Conservation (phyloP, 768 basidiomycete genomes). For the Wakefieldia striispora region DNA sequence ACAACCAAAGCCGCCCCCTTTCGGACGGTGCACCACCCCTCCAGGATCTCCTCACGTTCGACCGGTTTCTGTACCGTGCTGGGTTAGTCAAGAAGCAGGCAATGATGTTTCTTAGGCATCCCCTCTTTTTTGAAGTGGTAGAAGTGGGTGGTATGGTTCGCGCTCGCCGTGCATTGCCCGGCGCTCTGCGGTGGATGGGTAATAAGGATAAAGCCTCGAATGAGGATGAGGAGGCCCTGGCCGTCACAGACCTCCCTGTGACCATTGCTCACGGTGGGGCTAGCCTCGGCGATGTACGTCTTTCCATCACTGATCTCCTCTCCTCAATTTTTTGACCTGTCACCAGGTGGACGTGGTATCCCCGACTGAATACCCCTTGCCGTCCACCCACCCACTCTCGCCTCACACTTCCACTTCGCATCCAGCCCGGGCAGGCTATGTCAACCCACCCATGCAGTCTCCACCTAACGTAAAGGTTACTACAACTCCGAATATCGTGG, state of each 20-base stretch:
- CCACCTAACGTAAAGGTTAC: no score
- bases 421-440: slow-evolving; percentile 10
- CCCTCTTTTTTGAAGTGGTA: slow-evolving; percentile 45
- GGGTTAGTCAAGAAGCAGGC: slow-evolving; percentile 37
- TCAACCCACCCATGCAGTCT: background rate
- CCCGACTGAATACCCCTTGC: slow-evolving; percentile 30
- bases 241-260: slow-evolving; percentile 2
- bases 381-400: slow-evolving; percentile 13
- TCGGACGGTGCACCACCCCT: slow-evolving; percentile 36
- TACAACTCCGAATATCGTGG: slow-evolving; percentile 6
- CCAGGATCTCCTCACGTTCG: slow-evolving; percentile 38
- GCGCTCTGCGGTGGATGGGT: no score
- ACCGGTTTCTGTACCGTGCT: slow-evolving; percentile 46
- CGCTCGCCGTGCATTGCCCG: no score
- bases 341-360: slow-evolving; percentile 31
- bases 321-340: no score
- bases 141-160: background rate
- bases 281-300: slow-evolving; percentile 30
- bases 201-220: background rate
- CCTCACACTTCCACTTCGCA: slow-evolving; percentile 13
- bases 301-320: no score
- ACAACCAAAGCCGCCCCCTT: background rate
- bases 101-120: slow-evolving; percentile 35
- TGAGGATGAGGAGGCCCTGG: background rate
- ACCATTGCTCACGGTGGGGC: slow-evolving; percentile 17